Base-by-base conservation (phyloP, 2,329 filamentous ascomycete genomes). In the Lachnellula arida region DNA sequence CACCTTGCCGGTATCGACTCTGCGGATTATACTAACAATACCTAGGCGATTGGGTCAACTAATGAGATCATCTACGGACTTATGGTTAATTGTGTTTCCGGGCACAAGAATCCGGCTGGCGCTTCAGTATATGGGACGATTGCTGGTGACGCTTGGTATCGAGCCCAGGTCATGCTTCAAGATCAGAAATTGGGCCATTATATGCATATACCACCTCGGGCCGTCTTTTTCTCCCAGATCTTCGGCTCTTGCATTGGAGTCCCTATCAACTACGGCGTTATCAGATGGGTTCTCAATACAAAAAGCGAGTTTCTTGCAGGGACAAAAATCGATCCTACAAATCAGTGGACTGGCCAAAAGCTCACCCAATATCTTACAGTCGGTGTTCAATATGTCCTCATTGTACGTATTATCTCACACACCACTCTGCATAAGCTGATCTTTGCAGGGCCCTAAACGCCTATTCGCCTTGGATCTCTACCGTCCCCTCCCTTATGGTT, bases 161-260 rank as follows among this genome's bases (percentile, higher is more conserved):
- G 79, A 15, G 79, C 79, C 0, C 79, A 81, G 60, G 74, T 76
- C 22, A 81, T 83, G 73, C 71, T 85, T 0, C 81, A 85, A 62
- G 82, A 86, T 63, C 79, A 81, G 65, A 82, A 85, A 63, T 82
- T 85, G n/a, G 82, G 81, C 0, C 81, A 85, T 60, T 85, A 85
- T 60, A 82, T 83, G 77, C 81, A 85, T 52, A 74, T 85, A 0
- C 80, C 81, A 0, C 82, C 82, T 1, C 77, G 78, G 12, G 73
- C 77, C 0, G 77, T 84, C 5, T 85, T 86, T 71, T 81, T 84
- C 66, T 80, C 79, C 1, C 82, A 85, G 62, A 73, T 85, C 4
- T 81, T 84, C 34, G 82, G 81, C 3, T 80, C 78, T 15, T 69
- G 81, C 7, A 72, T 85, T 43, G 82, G 81, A 5, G 75, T 85